Percentiles rank a stretch among this genome's conserved stretches.
These are phyloP conservation scores for Ceratobasidium sp. DNA, from an alignment of 1,284 basidiomycete species.

Conservation along the genomic window DNA sequence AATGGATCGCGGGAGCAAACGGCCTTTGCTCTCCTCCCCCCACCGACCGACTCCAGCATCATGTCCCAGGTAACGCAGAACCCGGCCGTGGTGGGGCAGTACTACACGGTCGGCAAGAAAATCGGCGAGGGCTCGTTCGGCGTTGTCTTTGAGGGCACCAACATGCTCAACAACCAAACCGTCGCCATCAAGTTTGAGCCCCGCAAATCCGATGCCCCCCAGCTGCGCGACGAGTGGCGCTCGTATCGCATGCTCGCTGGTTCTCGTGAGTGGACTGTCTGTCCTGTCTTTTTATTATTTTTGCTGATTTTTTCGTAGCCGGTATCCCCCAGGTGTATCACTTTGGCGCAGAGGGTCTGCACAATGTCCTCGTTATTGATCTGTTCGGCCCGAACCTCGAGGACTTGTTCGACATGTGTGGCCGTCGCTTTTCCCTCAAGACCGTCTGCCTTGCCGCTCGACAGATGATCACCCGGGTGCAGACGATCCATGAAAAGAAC, in stretches of 20 bases:
- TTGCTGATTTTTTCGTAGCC: slow-evolving; percentile 60
- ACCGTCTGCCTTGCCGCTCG: slow-evolving; percentile 99
- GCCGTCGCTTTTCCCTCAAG: slow-evolving; percentile 96
- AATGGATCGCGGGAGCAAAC: slow-evolving; percentile 32
- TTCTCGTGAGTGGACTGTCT: slow-evolving; percentile 72
- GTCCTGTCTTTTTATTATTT: slow-evolving; percentile 40
- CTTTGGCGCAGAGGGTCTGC: slow-evolving; percentile 97
- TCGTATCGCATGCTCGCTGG: slow-evolving; percentile 96
- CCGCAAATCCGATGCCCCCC: slow-evolving; percentile 97
- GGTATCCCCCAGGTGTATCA: slow-evolving; percentile 98
- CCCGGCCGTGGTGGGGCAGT: slow-evolving; percentile 47
- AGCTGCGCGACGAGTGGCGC: slow-evolving; percentile 96
- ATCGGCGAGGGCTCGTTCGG: slow-evolving; percentile 81
- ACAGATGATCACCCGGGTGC: slow-evolving; percentile 98
- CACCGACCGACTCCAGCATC: background rate
- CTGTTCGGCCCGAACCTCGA: slow-evolving; percentile 95
- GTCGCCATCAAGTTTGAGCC: slow-evolving; percentile 99
- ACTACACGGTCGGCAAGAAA: slow-evolving; percentile 73
- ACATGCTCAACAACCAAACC: slow-evolving; percentile 54
- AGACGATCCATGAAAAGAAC: slow-evolving; percentile 97
- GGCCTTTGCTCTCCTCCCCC: slow-evolving; percentile 10
- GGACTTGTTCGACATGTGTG: slow-evolving; percentile 98
- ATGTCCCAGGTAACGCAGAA: slow-evolving; percentile 36
- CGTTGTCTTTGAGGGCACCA: slow-evolving; percentile 47
- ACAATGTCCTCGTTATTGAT: slow-evolving; percentile 97